phyloP scores from a whole-genome alignment of 2,329 filamentous ascomycete genomes.

The Fusarium sp. region DNA sequence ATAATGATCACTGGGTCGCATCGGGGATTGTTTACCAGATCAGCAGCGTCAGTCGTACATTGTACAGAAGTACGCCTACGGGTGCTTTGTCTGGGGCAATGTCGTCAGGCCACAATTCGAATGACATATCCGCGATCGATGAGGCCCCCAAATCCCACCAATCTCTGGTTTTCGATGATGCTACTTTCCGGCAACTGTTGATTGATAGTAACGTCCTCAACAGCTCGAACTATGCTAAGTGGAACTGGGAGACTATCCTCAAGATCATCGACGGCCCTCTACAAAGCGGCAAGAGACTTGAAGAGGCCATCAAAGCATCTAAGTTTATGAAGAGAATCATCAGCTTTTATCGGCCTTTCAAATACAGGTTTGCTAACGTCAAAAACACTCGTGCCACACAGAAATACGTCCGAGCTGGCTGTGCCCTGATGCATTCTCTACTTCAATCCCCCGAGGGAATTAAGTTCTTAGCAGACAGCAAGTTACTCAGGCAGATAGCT shows the following conservation, averaged over 20 bases:
- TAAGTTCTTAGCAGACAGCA: slow-evolving; percentile 89
- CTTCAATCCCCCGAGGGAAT: slow-evolving; percentile 87
- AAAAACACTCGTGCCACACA: slow-evolving; percentile 93
- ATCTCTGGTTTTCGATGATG: slow-evolving; percentile 66
- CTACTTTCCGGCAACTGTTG: slow-evolving; percentile 71
- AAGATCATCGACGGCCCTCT: slow-evolving; percentile 93
- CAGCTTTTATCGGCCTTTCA: slow-evolving; percentile 96
- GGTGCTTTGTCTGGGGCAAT: slow-evolving; percentile 53
- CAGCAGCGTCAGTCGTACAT: slow-evolving; percentile 92
- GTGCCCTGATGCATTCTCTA: slow-evolving; percentile 86
- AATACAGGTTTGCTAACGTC: slow-evolving; percentile 91
- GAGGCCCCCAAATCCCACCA: slow-evolving; percentile 66
- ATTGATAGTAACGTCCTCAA: slow-evolving; percentile 88
- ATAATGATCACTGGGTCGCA: slow-evolving; percentile 80
- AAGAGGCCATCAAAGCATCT: slow-evolving; percentile 92
- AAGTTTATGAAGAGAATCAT: slow-evolving; percentile 96
- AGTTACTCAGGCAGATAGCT: slow-evolving; percentile 90
- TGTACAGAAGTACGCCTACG: slow-evolving; percentile 80
- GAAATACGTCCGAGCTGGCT: slow-evolving; percentile 91
- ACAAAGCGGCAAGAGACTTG: slow-evolving; percentile 88
- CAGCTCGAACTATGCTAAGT: slow-evolving; percentile 91
- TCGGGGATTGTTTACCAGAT: slow-evolving; percentile 97
- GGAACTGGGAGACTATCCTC: slow-evolving; percentile 96
- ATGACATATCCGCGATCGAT: slow-evolving; percentile 63
- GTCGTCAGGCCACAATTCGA: slow-evolving; percentile 58